phyloP scores from a whole-genome alignment of 2,329 filamentous ascomycete genomes.

The Exophiala sp. region DNA sequence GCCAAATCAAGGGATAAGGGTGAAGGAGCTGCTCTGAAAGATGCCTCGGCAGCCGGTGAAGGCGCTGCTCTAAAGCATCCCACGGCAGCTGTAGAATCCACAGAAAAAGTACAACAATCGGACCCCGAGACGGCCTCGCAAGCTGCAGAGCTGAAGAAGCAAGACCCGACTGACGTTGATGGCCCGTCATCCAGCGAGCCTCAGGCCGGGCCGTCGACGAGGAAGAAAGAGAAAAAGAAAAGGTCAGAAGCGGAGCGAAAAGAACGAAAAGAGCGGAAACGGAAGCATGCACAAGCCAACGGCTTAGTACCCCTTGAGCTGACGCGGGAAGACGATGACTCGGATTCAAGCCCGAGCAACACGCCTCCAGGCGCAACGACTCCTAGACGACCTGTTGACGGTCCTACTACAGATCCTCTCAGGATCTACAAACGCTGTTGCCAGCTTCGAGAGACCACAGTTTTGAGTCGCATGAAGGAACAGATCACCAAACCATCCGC shows the following conservation, averaged over 20 bases:
- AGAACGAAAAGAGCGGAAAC: conserved; percentile 84
- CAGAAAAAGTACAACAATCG: conserved; percentile 48
- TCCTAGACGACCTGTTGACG: conserved; percentile 48
- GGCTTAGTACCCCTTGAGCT: conserved; percentile 83
- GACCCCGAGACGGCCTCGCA: conserved; percentile 26
- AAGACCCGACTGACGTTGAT: conserved; percentile 24
- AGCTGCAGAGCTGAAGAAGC: conserved; percentile 28
- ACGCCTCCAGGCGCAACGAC: conserved; percentile 31
- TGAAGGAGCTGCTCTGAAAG: conserved; percentile 53
- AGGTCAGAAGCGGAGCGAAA: conserved; percentile 89
- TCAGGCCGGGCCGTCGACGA: conserved; percentile 49
- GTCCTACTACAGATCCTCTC: conserved; percentile 85
- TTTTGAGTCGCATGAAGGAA: conserved; percentile 86
- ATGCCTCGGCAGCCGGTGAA: conserved; percentile 49
- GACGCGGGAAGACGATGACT: conserved; percentile 63
- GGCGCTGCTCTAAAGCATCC: conserved; percentile 69
- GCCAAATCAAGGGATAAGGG: conserved; percentile 47
- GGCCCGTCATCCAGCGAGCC: conserved; percentile 25
- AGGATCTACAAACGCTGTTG: conserved; percentile 93
- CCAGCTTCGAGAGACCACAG: conserved; percentile 86
- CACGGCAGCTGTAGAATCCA: conserved; percentile 52
- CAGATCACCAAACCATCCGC: conserved; percentile 74
- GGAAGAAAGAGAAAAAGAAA: conserved; percentile 96
- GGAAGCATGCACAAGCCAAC: conserved; percentile 80
- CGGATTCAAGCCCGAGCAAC: conserved; percentile 45